Evolutionary conservation across 2,329 filamentous ascomycete genomes (phyloP).

Genomic region (Xylariaceae sp.): DNA sequence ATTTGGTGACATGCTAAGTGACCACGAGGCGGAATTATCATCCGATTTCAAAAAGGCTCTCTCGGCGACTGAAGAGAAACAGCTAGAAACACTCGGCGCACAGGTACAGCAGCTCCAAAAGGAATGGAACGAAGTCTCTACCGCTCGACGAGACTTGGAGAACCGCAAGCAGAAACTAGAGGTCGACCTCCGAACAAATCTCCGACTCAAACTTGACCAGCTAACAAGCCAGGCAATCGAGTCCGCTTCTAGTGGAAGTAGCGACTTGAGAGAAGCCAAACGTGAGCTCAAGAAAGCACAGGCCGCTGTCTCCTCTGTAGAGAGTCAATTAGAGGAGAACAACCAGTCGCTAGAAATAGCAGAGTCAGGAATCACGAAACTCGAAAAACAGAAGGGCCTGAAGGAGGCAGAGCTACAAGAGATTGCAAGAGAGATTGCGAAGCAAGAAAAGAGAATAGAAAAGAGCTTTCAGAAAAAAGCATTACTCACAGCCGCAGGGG

Average conservation of each 20-base stretch:
- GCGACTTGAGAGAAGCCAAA: conserved; percentile 73
- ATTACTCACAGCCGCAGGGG: conserved; percentile 70
- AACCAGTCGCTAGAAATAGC: conserved; percentile 66
- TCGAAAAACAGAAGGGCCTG: conserved; percentile 51
- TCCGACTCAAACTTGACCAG: conserved; percentile 83
- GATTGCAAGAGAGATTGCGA: conserved; percentile 74
- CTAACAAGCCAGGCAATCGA: conserved; percentile 76
- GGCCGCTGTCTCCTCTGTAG: conserved; percentile 64
- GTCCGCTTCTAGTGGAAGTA: conserved; percentile 56
- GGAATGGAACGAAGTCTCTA: conserved; percentile 73
- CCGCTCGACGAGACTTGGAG: conserved; percentile 73
- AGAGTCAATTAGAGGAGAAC: conserved; percentile 68
- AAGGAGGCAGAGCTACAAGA: conserved; percentile 73
- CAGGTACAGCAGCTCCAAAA: conserved; percentile 72
- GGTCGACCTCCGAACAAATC: conserved; percentile 82
- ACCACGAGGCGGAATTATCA: conserved; percentile 75
- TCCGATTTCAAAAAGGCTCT: conserved; percentile 92
- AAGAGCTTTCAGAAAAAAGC: conserved; percentile 89
- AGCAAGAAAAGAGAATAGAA: conserved; percentile 84
- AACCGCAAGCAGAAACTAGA: conserved; percentile 79
- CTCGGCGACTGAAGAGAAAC: conserved; percentile 75
- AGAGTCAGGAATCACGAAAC: conserved; percentile 36
- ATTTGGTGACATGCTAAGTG: conserved; percentile 70
- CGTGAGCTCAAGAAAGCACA: conserved; percentile 77
- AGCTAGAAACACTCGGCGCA: conserved; percentile 68